Evolutionary conservation across 1,284 basidiomycete species (phyloP), one percentile per base, ranked within the genome.

Genomic region (Leccinum variabile): DNA sequence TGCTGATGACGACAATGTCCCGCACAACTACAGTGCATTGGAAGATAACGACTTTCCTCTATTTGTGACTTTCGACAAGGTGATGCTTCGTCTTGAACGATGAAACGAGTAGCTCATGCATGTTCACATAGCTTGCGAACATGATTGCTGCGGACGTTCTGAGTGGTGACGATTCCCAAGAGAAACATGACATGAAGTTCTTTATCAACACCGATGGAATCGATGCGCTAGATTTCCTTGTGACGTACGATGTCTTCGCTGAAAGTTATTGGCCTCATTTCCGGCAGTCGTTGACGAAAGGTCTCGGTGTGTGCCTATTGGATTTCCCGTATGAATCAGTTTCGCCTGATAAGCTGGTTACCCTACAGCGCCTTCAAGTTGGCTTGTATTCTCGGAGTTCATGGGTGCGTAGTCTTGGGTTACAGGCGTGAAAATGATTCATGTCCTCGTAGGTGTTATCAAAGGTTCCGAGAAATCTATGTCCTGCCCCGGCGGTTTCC

Each of bases 311-410:
- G 75, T 65, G 41, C 22, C n/a, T 37, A 6, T 3, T 50, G 25
- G 8, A n/a, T 35, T 14, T 54, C 16, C 25, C 5, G 10, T 59
- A 16, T 53, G 18, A 3, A 39, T 2, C 13, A 16, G 52, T 50
- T 3, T 5, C 11, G 8, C 2, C 30, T 53, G 33, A 61, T 37
- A 1, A 14, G 13, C 54, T 56, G 49, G 25, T 57, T 44, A 11
- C n/a, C 41, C 61, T 2, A 33, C 60, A 88, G 89, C 88, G 69
- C 80, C 87, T 0, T 22, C 22, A 22, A 22, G 22, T 22, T 78
- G 83, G 3, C 76, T 89, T 9, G 84, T 89, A 4, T 92, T 84
- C 67, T 84, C 81, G n/a, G 89, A 92, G 66, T 78, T 91, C 52
- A 81, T 91, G 67, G 88, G 88, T 83, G 63, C n/a, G 71, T 68